Evolutionary conservation across 306 rosid genomes (phyloP).

Genomic region (Cyamopsis tetragonoloba): DNA sequence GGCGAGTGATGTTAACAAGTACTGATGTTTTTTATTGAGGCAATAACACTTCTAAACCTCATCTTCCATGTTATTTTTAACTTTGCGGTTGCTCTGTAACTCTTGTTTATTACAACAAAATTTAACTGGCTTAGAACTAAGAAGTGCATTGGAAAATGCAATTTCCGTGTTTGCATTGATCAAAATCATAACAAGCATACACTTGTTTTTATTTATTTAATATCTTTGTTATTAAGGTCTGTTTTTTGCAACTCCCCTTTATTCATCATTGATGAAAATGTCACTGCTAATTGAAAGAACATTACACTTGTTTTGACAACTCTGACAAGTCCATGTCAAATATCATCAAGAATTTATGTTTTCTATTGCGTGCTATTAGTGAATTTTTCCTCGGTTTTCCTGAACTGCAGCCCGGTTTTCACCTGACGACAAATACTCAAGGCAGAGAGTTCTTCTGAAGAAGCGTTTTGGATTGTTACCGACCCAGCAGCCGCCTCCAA

Average conservation of each 20-base stretch:
- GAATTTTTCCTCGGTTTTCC: constrained; percentile 18
- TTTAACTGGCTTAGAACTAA: too few species aligned
- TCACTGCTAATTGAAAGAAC: not conserved
- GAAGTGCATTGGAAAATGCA: not conserved
- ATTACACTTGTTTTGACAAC: not conserved
- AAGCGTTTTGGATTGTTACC: constrained; percentile 90
- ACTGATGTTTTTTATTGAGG: not conserved
- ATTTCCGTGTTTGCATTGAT: not conserved
- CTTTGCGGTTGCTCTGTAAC: too few species aligned
- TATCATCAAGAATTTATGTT: not conserved
- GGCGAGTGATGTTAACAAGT: not conserved
- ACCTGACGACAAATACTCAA: constrained; percentile 79
- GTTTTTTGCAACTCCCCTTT: not conserved
- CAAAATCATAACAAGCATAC: too few species aligned
- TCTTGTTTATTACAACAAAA: too few species aligned
- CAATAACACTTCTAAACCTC: too few species aligned
- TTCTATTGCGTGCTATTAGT: not conserved
- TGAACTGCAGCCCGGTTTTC: constrained; percentile 84
- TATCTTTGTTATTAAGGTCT: not conserved
- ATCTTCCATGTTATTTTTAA: too few species aligned
- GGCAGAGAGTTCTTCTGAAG: constrained; percentile 80
- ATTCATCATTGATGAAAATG: not conserved
- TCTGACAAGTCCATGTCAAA: not conserved
- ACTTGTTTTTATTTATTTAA: not conserved
- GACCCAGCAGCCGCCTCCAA: constrained; percentile 73